Percentiles rank a stretch among this genome's conserved stretches.
Conservation (phyloP, 306 rosid species). For the Erythrophleum fordii region DNA sequence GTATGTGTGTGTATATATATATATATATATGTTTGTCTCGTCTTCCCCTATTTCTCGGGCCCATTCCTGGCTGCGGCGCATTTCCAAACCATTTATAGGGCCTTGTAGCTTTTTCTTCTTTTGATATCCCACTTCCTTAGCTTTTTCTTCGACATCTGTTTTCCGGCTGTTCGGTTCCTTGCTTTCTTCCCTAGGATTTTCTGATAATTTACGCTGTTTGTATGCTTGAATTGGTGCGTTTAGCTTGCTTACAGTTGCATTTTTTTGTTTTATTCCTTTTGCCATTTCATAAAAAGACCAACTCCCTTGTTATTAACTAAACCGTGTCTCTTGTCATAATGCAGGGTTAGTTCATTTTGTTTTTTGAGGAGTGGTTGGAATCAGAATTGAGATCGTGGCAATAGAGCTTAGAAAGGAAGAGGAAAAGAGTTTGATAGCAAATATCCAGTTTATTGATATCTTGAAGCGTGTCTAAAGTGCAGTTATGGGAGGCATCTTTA, state of each 20-base stretch:
- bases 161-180: conserved; percentile 20
- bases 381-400: conserved; percentile 9
- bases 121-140: neutral
- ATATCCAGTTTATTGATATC: conserved; percentile 3
- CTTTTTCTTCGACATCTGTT: neutral
- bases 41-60: neutral
- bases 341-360: conserved; percentile 44
- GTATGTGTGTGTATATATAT: neutral
- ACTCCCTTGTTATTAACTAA: conserved; percentile 11
- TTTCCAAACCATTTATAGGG: neutral
- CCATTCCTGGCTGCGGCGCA: conserved; percentile 9
- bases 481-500: conserved; percentile 30
- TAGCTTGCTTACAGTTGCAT: conserved; percentile 35
- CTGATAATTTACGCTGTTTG: conserved; percentile 14
- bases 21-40: too few species aligned
- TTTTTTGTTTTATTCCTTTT: neutral
- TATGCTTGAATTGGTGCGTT: conserved; percentile 31
- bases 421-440: conserved; percentile 6
- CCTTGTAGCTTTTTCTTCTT: neutral
- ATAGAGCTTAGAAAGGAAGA: conserved; percentile 30
- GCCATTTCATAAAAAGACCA: neutral
- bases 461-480: conserved; percentile 33
- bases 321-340: conserved; percentile 33
- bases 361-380: conserved; percentile 15
- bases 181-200: conserved; percentile 19